Percentiles rank a stretch among this genome's conserved stretches.
phyloP scores from a whole-genome alignment of 2,329 filamentous ascomycete genomes.

The Dichotomopilus funicola region DNA sequence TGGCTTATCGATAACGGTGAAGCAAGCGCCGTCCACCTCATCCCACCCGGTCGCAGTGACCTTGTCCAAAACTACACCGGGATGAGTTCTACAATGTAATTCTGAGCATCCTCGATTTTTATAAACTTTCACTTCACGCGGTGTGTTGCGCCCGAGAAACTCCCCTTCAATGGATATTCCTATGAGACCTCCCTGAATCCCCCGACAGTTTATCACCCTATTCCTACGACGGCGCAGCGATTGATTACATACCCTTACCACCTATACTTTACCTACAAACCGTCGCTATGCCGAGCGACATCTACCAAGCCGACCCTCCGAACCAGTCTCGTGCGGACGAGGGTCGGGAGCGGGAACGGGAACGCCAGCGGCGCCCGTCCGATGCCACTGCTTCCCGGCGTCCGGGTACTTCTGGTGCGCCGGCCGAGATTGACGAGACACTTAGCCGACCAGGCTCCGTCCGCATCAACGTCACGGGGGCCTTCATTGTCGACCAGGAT shows the following conservation, averaged over 20 bases:
- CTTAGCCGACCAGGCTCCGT: conserved; percentile 63
- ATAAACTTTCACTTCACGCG: conserved; percentile 14
- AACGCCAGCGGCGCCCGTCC: neutral
- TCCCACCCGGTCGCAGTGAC: conserved; percentile 4
- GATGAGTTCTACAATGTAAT: conserved; percentile 29
- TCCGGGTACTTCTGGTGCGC: conserved; percentile 32
- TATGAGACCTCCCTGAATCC: conserved; percentile 21
- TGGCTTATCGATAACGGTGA: conserved; percentile 13
- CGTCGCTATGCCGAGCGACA: conserved; percentile 19
- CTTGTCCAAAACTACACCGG: conserved; percentile 14
- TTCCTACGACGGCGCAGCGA: conserved; percentile 3
- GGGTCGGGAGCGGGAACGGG: conserved; percentile 4
- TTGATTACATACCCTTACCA: neutral
- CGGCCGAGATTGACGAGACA: conserved; percentile 53
- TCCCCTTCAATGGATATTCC: conserved; percentile 16
- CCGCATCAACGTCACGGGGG: conserved; percentile 92
- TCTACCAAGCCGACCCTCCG: conserved; percentile 23
- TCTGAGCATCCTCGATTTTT: conserved; percentile 26
- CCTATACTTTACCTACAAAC: no score
- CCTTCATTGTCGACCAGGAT: conserved; percentile 90
- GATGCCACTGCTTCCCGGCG: conserved; percentile 13
- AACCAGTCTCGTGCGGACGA: conserved; percentile 3
- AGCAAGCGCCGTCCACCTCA: neutral
- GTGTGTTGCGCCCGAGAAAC: conserved; percentile 8
- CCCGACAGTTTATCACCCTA: neutral